Percentiles rank a stretch among this genome's conserved stretches.
Evolutionary conservation across 345 rosid species (phyloP).

Genomic region (Mercurialis annua): DNA sequence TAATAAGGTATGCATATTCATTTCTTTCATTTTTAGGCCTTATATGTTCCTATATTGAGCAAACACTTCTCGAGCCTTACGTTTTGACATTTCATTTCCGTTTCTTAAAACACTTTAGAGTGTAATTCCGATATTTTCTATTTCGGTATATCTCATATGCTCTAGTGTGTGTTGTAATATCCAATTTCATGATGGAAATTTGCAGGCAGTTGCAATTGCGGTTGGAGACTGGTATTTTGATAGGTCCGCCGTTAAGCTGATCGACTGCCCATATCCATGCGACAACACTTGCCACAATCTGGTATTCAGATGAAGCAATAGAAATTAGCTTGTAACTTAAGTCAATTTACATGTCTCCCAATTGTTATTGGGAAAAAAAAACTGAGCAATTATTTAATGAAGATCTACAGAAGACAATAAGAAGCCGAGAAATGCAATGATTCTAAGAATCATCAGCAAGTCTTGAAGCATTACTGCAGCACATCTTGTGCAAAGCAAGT

Average conservation of each 20-base stretch:
- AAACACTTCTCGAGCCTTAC: no score
- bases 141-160: no score
- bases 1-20: conserved; percentile 53
- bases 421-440: conserved; percentile 27
- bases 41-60: no score
- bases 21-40: neutral
- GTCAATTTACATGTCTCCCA: conserved; percentile 1
- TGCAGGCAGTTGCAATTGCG: conserved; percentile 77
- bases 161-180: neutral
- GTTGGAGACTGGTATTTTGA: conserved; percentile 97
- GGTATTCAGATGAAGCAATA: conserved; percentile 52
- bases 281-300: conserved; percentile 91
- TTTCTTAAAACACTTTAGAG: neutral
- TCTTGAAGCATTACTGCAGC: conserved; percentile 6
- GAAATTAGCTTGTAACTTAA: neutral
- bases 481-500: conserved; percentile 7
- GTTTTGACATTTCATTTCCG: neutral
- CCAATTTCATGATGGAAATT: conserved; percentile 11
- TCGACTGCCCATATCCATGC: conserved; percentile 89
- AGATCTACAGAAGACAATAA: conserved; percentile 29
- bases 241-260: conserved; percentile 52
- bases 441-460: conserved; percentile 23
- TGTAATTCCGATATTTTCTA: no score
- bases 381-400: conserved; percentile 18
- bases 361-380: conserved; percentile 10